Conservation (phyloP, 495 filamentous ascomycete species). For the Penicillium flavigenum region DNA sequence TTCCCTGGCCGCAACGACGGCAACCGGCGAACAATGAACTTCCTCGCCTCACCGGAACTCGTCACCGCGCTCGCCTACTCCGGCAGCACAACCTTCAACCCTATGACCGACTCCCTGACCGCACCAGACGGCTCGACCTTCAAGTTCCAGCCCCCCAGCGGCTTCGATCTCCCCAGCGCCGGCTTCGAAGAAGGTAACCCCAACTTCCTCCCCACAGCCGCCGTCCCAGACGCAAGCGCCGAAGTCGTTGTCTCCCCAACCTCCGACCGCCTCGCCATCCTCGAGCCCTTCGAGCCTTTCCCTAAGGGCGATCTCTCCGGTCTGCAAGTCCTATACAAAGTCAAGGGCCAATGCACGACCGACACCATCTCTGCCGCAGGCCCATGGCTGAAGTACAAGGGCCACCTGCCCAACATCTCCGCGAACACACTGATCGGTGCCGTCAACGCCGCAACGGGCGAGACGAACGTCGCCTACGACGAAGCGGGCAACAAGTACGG, state of each 20-base stretch:
- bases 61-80: slow-evolving; percentile 95
- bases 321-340: slow-evolving; percentile 78
- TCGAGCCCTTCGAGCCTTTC: slow-evolving; percentile 90
- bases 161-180: slow-evolving; percentile 69
- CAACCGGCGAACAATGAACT: slow-evolving; percentile 96
- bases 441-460: slow-evolving; percentile 84
- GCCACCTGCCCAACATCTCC: slow-evolving; percentile 94
- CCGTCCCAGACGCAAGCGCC: slow-evolving; percentile 55
- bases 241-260: slow-evolving; percentile 75
- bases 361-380: slow-evolving; percentile 98
- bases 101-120: slow-evolving; percentile 78
- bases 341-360: slow-evolving; percentile 95
- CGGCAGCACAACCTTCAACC: slow-evolving; percentile 93
- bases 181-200: slow-evolving; percentile 82
- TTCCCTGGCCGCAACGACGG: slow-evolving; percentile 97
- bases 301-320: slow-evolving; percentile 69
- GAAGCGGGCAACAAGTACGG: slow-evolving; percentile 59
- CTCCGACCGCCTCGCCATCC: slow-evolving; percentile 81
- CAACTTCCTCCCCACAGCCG: slow-evolving; percentile 68
- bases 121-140: slow-evolving; percentile 82
- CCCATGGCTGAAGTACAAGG: slow-evolving; percentile 99
- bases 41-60: slow-evolving; percentile 91
- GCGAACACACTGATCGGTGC: slow-evolving; percentile 96
- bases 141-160: slow-evolving; percentile 79
- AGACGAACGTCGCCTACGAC: slow-evolving; percentile 89